These are phyloP conservation scores for Sapria himalayana DNA, from an alignment of 345 rosid species.

Conservation along the genomic window DNA sequence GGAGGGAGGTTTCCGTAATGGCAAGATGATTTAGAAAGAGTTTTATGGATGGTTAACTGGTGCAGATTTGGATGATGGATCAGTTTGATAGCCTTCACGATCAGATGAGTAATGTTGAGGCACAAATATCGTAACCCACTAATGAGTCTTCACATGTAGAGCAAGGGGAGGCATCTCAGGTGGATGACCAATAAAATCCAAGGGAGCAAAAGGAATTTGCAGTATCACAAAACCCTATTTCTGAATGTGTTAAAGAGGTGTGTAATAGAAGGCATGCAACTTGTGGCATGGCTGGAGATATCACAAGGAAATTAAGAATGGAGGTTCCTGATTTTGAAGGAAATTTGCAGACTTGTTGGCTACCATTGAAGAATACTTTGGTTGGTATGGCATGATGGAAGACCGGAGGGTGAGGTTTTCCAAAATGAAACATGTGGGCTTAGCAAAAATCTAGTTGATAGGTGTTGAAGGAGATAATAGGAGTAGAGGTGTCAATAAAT, in stretches of 20 bases:
- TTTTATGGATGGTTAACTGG: not conserved
- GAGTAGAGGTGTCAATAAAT: no score
- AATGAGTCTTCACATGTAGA: no score
- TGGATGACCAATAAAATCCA: no score
- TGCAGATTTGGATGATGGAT: no score
- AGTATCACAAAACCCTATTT: not conserved
- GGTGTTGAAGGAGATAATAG: not conserved
- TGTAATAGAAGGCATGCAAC: not conserved
- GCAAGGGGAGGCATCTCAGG: no score
- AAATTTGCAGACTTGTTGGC: not conserved
- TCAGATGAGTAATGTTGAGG: no score
- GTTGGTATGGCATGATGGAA: no score
- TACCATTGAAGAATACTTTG: not conserved
- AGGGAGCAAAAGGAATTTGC: not conserved
- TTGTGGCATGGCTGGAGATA: not conserved
- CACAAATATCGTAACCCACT: no score
- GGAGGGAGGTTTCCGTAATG: not conserved
- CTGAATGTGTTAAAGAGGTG: not conserved
- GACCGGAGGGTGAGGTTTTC: no score
- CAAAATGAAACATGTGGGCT: not conserved
- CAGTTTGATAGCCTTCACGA: no score
- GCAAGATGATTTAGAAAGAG: not conserved
- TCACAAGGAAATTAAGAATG: not conserved
- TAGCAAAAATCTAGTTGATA: not conserved
- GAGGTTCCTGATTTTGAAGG: not conserved